Evolutionary conservation across 306 rosid species (phyloP).

Genomic region (Oxytropis ochrocephala): DNA sequence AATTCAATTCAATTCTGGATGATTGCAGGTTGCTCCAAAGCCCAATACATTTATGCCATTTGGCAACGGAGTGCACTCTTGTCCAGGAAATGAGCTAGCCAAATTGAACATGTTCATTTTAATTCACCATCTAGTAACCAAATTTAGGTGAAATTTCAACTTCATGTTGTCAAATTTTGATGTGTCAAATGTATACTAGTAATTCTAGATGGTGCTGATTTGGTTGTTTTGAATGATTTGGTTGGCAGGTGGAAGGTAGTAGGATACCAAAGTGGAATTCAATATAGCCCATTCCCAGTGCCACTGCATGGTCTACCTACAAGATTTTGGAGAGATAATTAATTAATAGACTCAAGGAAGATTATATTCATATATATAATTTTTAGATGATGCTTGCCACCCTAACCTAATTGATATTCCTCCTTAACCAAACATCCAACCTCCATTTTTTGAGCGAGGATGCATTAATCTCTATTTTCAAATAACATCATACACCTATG

Average conservation of each 20-base stretch:
- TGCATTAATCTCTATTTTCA: neutral
- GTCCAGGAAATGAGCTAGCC: conserved; percentile 94
- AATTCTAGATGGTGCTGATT: neutral
- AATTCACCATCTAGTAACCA: conserved; percentile 68
- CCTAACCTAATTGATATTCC: conserved; percentile 3
- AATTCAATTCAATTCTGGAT: conserved; percentile 1
- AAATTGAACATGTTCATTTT: conserved; percentile 67
- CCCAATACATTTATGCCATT: conserved; percentile 87
- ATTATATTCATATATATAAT: conserved; percentile 5
- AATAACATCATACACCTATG: neutral
- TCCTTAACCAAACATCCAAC: conserved; percentile 20
- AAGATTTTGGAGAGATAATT: conserved; percentile 56
- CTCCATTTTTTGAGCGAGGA: conserved; percentile 35
- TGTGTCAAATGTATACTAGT: no score
- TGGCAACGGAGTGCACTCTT: conserved; percentile 83
- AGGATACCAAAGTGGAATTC: conserved; percentile 55
- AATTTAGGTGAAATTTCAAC: conserved; percentile 46
- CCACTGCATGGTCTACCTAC: conserved; percentile 75
- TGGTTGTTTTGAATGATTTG: conserved; percentile 2
- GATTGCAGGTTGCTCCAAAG: conserved; percentile 53
- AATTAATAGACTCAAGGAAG: conserved; percentile 15
- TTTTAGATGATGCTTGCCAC: conserved; percentile 18
- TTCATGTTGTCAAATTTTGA: neutral
- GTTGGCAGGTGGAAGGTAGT: conserved; percentile 72
- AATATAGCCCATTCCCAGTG: conserved; percentile 89